Percentiles rank a stretch among this genome's conserved stretches.
phyloP scores from a whole-genome alignment of 2,329 filamentous ascomycete genomes.

The Alternaria gansuensis region DNA sequence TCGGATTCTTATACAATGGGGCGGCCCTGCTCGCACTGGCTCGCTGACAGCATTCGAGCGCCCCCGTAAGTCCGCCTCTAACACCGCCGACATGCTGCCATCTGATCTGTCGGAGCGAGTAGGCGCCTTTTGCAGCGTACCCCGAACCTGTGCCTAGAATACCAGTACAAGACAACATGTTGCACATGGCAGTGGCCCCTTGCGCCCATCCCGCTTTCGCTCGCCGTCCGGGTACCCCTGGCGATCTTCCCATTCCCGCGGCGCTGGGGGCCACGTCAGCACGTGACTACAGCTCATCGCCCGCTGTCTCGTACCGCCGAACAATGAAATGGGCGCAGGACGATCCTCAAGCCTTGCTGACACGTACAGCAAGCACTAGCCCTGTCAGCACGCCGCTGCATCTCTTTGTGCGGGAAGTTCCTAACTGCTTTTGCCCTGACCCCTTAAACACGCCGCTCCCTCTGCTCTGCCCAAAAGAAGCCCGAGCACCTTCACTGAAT shows the following conservation, averaged over 20 bases:
- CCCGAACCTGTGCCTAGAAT: background rate
- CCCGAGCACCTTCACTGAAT: conserved; percentile 20
- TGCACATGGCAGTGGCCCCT: conserved; percentile 5
- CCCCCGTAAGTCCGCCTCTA: conserved; percentile 2
- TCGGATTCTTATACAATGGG: conserved; percentile 1
- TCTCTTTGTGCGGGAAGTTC: conserved; percentile 8
- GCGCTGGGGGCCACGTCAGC: conserved; percentile 13
- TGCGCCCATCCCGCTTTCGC: conserved; percentile 9
- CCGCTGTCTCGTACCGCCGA: conserved; percentile 20
- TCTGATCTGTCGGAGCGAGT: background rate
- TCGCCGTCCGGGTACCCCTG: conserved; percentile 23
- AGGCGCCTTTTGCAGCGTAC: background rate
- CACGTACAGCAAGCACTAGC: conserved; percentile 33
- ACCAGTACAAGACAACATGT: conserved; percentile 11
- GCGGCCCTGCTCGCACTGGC: background rate
- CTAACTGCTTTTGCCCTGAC: conserved; percentile 20
- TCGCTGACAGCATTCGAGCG: background rate
- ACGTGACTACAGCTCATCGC: conserved; percentile 18
- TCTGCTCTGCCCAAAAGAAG: conserved; percentile 15
- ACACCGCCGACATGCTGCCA: background rate
- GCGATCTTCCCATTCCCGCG: conserved; percentile 24
- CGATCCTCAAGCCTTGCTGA: conserved; percentile 32
- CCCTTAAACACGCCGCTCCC: conserved; percentile 28
- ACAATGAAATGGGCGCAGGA: conserved; percentile 18
- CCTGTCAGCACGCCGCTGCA: conserved; percentile 20